Evolutionary conservation across 257 asterid species (phyloP), one percentile per base, ranked within the genome.

Genomic region (Nicotiana knightiana): DNA sequence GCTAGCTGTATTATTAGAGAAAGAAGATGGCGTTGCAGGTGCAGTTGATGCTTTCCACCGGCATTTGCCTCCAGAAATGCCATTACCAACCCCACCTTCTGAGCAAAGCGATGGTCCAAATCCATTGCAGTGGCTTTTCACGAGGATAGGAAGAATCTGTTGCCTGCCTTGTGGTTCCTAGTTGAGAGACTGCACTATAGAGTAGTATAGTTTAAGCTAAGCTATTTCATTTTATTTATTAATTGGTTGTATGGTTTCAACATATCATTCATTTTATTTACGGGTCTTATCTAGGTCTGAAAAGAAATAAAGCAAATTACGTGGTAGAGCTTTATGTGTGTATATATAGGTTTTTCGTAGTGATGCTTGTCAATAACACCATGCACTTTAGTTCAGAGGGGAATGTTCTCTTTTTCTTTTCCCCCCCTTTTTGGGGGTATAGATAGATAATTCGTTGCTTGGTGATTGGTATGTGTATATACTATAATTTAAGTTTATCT

Each of bases 21-120:
- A 88, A 9, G 98, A 96, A 88, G 99, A 96, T 24, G 99, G 99
- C 30, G 98, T 94, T 9, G 97, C 97, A 21, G 93, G 87, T 9
- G 99, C 99, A 66, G 97, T 96, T 13, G 94, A 93, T 62, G 97
- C 97, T 0, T 96, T 96, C 83, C 99, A 96, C 86, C 92, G 91
- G 83, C 96, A 96, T 76, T 86, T 96, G 81, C 99, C 98, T 1
- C 84, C 90, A 3, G 87, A 91, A 84, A 80, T 93, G 21, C 98
- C 99, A 8, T 71, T 90, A 21, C 92, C 92, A 15, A 46, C 88
- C 3, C 76, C 87, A 28, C 24, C 97, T 39, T 32, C 59, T 6
- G 92, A 85, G 77, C 85, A 87, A 30, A 86, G 85, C 18, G 90
- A 89, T 8, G 78, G 86, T 48, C 97, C 93, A 35, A 89, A 86